Evolutionary conservation across 202 grass and related monocot species (phyloP).

Genomic region (Eragrostis tef): DNA sequence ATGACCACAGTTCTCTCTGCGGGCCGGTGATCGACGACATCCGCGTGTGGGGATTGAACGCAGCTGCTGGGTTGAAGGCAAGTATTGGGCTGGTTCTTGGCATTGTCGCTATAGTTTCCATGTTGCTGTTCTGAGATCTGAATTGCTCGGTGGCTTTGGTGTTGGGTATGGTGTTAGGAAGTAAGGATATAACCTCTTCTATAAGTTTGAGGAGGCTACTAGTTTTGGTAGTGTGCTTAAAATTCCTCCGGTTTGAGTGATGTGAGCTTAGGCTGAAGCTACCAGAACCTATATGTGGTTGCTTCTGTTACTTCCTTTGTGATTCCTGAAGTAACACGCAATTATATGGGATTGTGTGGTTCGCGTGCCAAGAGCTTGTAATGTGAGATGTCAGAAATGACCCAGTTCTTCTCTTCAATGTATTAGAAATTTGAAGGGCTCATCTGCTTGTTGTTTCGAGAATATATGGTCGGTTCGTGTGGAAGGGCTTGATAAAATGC

Average conservation of each 20-base stretch:
- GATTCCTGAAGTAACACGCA: conserved; percentile 41
- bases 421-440: conserved; percentile 43
- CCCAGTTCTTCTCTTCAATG: conserved; percentile 36
- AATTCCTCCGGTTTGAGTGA: conserved; percentile 40
- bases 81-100: conserved; percentile 46
- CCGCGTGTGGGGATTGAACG: conserved; percentile 74
- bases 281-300: conserved; percentile 49
- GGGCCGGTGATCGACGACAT: conserved; percentile 89
- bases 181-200: conserved; percentile 27
- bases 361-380: conserved; percentile 42
- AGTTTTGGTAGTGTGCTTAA: conserved; percentile 58
- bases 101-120: conserved; percentile 44
- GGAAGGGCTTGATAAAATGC: not conserved
- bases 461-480: not conserved
- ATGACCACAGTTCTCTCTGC: conserved; percentile 87
- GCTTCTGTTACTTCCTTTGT: conserved; percentile 48
- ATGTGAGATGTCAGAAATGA: conserved; percentile 40
- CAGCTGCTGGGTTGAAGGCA: conserved; percentile 46
- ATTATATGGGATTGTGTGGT: conserved; percentile 49
- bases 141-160: conserved; percentile 25
- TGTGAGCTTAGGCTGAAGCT: conserved; percentile 51
- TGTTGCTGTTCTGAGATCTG: conserved; percentile 55
- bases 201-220: conserved; percentile 49
- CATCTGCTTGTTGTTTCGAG: not conserved
- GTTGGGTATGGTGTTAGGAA: conserved; percentile 5